Evolutionary conservation across 768 basidiomycete species (phyloP).

Genomic region (Coprinopsis marcescibilis): DNA sequence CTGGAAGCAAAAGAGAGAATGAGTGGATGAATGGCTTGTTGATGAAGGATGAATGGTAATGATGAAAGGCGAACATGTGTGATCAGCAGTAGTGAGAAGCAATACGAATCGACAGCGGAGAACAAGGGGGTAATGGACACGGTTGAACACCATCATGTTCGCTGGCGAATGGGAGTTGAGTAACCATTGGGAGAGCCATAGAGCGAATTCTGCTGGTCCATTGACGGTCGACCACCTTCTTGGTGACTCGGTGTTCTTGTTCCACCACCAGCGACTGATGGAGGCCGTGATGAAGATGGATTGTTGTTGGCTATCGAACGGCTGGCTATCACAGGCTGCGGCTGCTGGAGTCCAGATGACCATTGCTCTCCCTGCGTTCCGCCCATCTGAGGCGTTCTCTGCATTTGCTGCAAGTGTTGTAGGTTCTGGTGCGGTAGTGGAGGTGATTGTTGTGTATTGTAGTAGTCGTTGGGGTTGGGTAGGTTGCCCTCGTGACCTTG

Average conservation of each 20-base stretch:
- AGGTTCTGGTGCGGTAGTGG: neutral
- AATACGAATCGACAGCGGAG: neutral
- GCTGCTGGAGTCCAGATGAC: neutral
- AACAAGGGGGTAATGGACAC: neutral
- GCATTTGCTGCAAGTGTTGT: conserved; percentile 2
- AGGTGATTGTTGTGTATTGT: neutral
- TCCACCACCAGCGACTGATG: conserved; percentile 6
- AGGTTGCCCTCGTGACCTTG: conserved; percentile 6
- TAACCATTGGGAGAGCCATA: conserved; percentile 4
- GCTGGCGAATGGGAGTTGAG: conserved; percentile 1
- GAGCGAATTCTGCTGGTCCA: neutral
- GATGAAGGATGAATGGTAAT: neutral
- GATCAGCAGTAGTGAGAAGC: neutral
- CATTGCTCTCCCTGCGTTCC: neutral
- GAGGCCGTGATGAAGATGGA: neutral
- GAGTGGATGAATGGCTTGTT: neutral
- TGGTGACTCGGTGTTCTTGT: neutral
- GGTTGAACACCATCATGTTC: neutral
- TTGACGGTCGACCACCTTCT: neutral
- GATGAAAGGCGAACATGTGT: neutral
- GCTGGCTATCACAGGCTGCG: neutral
- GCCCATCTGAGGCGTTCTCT: conserved; percentile 8
- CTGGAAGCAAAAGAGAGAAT: too few relatives aligned
- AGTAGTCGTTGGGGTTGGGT: conserved; percentile 4
- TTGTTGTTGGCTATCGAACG: neutral